Evolutionary conservation across 768 basidiomycete species (phyloP), one percentile per base, ranked within the genome.

Genomic region (Lanmaoa rubissima): DNA sequence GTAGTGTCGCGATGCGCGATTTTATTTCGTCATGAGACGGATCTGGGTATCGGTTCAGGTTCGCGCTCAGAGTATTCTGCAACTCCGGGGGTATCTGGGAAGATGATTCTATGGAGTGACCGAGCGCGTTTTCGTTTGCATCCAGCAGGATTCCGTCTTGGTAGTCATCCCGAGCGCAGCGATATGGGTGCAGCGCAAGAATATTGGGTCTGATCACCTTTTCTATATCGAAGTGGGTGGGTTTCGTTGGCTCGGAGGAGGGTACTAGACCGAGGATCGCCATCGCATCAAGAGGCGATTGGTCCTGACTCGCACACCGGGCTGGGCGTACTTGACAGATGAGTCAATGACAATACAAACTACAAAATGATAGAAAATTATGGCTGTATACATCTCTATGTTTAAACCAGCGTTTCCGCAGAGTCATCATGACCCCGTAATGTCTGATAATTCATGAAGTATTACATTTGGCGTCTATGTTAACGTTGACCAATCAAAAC

Each of bases 101-200:
- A 34, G 66, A 60, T 16, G 74, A 44, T 26, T 79, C 74, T 38
- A 98, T 88, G 2, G 91, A 87, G 68, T 92, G 91, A 0, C 97
- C 96, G 36, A 94, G 79, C 0, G 96, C 83, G 69, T 99, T 98
- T 77, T 99, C 97, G 74, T 99, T 99, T 14, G 97, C 97, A 63
- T 99, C 97, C 21, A 99, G 83, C 28, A 99, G 83, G 65, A 98
- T 87, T 24, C 95, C 95, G 3, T 83, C 76, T 47, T 86, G 84
- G 75, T 97, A 99, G 75, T 99, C 96, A 66, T 99, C 96, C 46
- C 97, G 80, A 1, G 97, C 97, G 65, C 94, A 98, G 32, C 95
- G 86, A 73, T 99, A 98, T 0, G 97, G 97, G 47, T 87, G 85
- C 14, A 99, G 78, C 1, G 91, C 76, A 47, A 97, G 88, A 65